These are phyloP conservation scores for Serendipita indica DNA, from an alignment of 768 basidiomycete species.

Conservation along the genomic window DNA sequence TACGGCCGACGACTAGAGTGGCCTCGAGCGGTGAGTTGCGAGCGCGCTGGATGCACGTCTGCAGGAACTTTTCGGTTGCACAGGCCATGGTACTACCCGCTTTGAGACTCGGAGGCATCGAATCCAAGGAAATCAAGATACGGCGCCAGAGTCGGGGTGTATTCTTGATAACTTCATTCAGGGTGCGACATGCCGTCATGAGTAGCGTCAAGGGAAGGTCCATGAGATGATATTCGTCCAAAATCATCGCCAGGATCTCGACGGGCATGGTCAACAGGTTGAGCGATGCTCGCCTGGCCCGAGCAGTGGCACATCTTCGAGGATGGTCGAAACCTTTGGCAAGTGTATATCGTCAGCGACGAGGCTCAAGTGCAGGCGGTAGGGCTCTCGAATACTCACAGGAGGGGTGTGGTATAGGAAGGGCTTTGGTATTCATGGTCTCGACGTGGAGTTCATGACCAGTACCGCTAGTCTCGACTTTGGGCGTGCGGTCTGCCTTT, in stretches of 20 bases:
- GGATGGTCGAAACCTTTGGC: too few relatives aligned
- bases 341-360: too few relatives aligned
- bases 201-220: neutral
- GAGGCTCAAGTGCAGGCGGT: too few relatives aligned
- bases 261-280: too few relatives aligned
- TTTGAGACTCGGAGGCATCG: neutral
- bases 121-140: neutral
- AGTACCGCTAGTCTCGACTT: too few relatives aligned
- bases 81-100: neutral
- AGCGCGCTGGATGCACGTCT: neutral
- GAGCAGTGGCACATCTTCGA: too few relatives aligned
- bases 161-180: neutral
- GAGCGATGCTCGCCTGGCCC: too few relatives aligned
- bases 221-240: neutral
- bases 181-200: neutral
- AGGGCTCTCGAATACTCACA: too few relatives aligned
- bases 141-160: neutral
- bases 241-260: neutral
- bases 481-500: too few relatives aligned
- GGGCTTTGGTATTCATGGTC: too few relatives aligned
- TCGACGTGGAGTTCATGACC: too few relatives aligned
- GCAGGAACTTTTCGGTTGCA: neutral
- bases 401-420: too few relatives aligned
- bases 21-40: neutral
- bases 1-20: neutral